phyloP scores from a whole-genome alignment of 352 stramenopile species.

The Globisporangium canariense region DNA sequence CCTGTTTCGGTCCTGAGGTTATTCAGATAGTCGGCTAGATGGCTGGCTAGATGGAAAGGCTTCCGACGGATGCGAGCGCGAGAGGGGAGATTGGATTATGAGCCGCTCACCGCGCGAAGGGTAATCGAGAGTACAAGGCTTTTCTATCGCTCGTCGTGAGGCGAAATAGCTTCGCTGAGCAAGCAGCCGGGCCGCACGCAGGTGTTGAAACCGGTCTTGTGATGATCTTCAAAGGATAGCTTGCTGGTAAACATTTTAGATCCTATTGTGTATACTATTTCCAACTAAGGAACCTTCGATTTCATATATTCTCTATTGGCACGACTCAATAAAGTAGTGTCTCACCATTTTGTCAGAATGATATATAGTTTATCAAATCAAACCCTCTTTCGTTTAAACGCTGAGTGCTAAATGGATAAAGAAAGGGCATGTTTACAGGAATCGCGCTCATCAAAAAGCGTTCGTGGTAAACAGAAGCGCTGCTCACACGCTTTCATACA shows the following conservation, averaged over 20 bases:
- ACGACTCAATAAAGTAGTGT: background rate
- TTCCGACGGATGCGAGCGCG: too few species aligned
- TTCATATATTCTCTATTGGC: too few species aligned
- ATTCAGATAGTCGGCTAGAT: background rate
- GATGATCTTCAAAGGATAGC: too few species aligned
- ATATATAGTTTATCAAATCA: background rate
- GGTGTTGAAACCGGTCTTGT: too few species aligned
- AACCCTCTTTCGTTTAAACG: background rate
- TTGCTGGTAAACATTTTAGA: too few species aligned
- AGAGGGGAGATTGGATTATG: background rate
- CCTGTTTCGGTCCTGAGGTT: background rate
- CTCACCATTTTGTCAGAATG: background rate
- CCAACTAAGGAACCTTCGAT: too few species aligned
- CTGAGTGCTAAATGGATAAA: background rate
- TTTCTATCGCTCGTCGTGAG: background rate
- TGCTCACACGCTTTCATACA: too few species aligned
- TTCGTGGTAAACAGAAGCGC: background rate
- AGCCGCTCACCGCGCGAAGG: background rate
- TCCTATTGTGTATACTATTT: too few species aligned
- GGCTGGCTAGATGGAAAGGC: background rate
- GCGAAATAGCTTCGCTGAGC: background rate
- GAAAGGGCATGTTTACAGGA: background rate
- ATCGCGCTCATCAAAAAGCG: background rate
- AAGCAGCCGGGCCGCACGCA: background rate
- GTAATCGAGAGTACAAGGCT: background rate